phyloP scores from a whole-genome alignment of 306 rosid species.

The Malus sieversii region DNA sequence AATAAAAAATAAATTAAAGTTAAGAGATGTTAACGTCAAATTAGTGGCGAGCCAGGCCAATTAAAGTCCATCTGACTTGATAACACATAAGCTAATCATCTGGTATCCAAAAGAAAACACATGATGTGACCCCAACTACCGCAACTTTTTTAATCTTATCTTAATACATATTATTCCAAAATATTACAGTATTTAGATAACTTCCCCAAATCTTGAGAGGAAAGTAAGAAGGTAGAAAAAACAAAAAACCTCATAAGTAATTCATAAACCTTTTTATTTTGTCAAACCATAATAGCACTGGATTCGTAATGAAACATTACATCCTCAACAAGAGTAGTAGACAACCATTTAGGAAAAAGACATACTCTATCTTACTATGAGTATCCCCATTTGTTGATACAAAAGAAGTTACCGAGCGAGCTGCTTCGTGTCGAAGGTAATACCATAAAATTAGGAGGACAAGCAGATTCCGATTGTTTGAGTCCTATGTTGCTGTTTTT shows the following conservation, averaged over 20 bases:
- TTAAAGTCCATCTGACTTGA: not conserved
- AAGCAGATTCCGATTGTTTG: slow-evolving; percentile 3
- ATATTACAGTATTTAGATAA: not conserved
- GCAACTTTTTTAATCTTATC: not conserved
- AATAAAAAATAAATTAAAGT: too few relatives aligned
- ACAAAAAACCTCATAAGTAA: not conserved
- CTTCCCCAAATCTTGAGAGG: not conserved
- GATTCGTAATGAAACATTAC: too few relatives aligned
- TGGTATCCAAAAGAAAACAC: not conserved
- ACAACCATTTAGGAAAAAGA: too few relatives aligned
- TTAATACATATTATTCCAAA: not conserved
- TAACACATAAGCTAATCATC: not conserved
- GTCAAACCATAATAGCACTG: too few relatives aligned
- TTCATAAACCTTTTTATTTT: not conserved
- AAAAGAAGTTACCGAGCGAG: too few relatives aligned
- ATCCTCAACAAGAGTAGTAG: too few relatives aligned
- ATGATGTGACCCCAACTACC: not conserved
- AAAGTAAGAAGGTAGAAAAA: not conserved
- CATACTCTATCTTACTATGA: too few relatives aligned
- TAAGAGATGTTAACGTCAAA: not conserved
- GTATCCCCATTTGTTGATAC: too few relatives aligned
- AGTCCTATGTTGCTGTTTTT: slow-evolving; percentile 4
- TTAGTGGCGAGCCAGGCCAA: not conserved
- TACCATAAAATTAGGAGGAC: not conserved
- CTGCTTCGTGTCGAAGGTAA: too few relatives aligned